These are phyloP conservation scores for Cordia subcordata DNA, from an alignment of 257 asterid genomes.

Conservation along the genomic window DNA sequence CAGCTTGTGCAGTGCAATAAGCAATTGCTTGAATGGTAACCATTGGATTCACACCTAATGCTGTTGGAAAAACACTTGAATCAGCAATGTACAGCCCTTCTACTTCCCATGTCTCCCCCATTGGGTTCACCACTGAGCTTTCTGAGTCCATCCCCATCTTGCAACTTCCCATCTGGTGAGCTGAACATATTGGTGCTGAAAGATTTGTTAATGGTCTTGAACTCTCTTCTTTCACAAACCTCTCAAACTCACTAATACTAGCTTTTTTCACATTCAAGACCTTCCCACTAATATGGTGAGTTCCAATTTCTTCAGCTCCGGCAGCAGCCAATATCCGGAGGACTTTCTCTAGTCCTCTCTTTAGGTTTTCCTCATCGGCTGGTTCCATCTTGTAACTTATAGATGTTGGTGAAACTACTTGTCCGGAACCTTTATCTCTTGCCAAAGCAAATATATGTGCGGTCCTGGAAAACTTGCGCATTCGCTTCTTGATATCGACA, in stretches of 20 bases:
- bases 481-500: constrained; percentile 42
- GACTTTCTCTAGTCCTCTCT: constrained; percentile 52
- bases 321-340: constrained; percentile 65
- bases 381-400: constrained; percentile 44
- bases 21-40: constrained; percentile 79
- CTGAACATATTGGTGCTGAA: constrained; percentile 57
- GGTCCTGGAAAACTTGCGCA: constrained; percentile 61
- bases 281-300: constrained; percentile 48
- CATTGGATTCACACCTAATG: constrained; percentile 93
- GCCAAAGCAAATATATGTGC: constrained; percentile 59
- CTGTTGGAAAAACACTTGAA: constrained; percentile 83
- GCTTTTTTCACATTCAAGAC: constrained; percentile 50
- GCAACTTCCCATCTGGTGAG: constrained; percentile 97
- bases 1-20: constrained; percentile 67
- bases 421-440: constrained; percentile 71
- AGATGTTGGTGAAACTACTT: constrained; percentile 25
- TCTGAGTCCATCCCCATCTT: constrained; percentile 70
- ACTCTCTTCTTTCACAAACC: constrained; percentile 58
- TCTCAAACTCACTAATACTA: constrained; percentile 39
- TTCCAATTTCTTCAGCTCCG: constrained; percentile 89
- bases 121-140: constrained; percentile 47
- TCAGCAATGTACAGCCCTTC: constrained; percentile 70
- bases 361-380: constrained; percentile 40
- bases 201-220: constrained; percentile 38
- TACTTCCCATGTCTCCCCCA: constrained; percentile 79